phyloP scores from a whole-genome alignment of 1,284 basidiomycete species.

The Bondarzewia mesenterica region DNA sequence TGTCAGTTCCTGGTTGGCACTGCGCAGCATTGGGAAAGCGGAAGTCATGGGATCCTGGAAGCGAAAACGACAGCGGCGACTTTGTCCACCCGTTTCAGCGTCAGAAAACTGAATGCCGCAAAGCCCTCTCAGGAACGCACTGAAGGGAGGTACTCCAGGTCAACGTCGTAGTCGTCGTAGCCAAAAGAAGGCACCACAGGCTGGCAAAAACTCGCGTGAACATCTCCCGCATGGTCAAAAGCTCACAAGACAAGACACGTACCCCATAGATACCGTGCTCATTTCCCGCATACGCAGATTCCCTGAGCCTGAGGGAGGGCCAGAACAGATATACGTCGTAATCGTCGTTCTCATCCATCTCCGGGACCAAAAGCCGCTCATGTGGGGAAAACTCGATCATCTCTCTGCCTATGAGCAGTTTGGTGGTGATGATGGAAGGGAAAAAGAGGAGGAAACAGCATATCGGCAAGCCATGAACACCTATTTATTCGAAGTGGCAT shows the following conservation, averaged over 20 bases:
- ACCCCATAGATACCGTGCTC: background rate
- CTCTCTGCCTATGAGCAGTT: background rate
- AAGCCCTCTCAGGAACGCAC: too few species aligned
- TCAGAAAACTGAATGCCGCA: too few species aligned
- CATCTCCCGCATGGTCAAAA: too few species aligned
- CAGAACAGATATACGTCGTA: background rate
- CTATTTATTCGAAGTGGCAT: background rate
- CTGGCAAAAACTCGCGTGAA: background rate
- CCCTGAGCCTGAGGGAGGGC: background rate
- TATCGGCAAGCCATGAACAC: background rate
- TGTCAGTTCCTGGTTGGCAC: too few species aligned
- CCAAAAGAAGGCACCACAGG: background rate
- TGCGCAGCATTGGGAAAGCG: too few species aligned
- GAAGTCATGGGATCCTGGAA: too few species aligned
- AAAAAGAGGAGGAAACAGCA: background rate
- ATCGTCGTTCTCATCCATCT: background rate
- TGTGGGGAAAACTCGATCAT: background rate
- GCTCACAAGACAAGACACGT: too few species aligned
- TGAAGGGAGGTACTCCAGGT: background rate
- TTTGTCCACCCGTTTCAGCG: too few species aligned
- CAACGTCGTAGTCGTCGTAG: background rate
- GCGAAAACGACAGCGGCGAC: too few species aligned
- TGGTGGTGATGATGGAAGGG: background rate
- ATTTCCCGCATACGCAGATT: background rate
- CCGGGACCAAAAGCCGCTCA: background rate